Evolutionary conservation across 2,329 filamentous ascomycete species (phyloP).

Genomic region (Didymella pomorum): DNA sequence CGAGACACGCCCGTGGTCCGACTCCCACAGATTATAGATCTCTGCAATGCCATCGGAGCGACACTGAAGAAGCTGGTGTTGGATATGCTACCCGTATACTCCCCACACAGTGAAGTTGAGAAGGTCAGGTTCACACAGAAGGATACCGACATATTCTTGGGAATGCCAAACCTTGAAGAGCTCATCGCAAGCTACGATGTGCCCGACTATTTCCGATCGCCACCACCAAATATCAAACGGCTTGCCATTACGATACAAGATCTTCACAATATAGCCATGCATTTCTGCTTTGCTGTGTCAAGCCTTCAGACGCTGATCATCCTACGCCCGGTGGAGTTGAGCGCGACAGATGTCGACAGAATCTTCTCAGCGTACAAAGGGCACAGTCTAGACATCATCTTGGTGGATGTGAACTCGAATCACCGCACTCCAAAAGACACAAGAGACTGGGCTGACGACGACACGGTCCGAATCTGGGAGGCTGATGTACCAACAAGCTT

Average conservation of each 20-base stretch:
- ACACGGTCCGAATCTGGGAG: slow-evolving; percentile 39
- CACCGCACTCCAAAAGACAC: slow-evolving; percentile 33
- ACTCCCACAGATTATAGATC: slow-evolving; percentile 36
- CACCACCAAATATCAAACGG: slow-evolving; percentile 38
- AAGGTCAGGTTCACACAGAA: slow-evolving; percentile 19
- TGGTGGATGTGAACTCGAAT: slow-evolving; percentile 38
- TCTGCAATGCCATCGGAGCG: slow-evolving; percentile 26
- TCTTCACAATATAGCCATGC: slow-evolving; percentile 18
- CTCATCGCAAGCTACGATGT: slow-evolving; percentile 36
- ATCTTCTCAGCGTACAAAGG: slow-evolving; percentile 34
- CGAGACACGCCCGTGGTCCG: slow-evolving; percentile 28
- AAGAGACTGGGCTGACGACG: slow-evolving; percentile 31
- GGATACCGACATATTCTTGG: slow-evolving; percentile 32
- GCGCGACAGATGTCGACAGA: slow-evolving; percentile 27
- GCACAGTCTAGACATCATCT: slow-evolving; percentile 30
- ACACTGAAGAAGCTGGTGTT: slow-evolving; percentile 36
- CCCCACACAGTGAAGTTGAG: slow-evolving; percentile 22
- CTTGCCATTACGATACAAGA: slow-evolving; percentile 35
- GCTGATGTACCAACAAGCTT: slow-evolving; percentile 40
- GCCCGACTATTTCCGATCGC: slow-evolving; percentile 32
- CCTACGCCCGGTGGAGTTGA: slow-evolving; percentile 26
- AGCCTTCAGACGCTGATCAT: slow-evolving; percentile 31
- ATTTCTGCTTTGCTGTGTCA: slow-evolving; percentile 31
- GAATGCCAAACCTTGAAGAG: slow-evolving; percentile 38
- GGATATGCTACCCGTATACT: slow-evolving; percentile 33